Evolutionary conservation across 139 green algal genomes (phyloP), one percentile per base, ranked within the genome.

Genomic region (Limnomonas spitsbergensis): DNA sequence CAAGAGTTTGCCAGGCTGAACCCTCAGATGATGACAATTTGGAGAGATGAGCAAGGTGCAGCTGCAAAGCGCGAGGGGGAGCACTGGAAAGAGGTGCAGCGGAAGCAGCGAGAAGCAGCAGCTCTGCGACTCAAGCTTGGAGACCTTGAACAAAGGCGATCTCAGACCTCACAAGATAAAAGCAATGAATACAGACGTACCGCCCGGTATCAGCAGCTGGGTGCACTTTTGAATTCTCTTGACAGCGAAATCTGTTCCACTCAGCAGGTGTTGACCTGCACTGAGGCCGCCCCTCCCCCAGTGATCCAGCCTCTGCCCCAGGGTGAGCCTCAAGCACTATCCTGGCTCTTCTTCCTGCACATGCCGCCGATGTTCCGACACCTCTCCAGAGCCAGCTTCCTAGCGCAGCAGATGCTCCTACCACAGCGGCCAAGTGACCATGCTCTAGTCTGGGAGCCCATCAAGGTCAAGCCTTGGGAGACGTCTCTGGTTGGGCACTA

Each of bases 81-180:
- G 0, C 85, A 88, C 77, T 91, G 85, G 84, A 1, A 39, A 3
- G 61, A 86, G 74, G 84, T 89, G 14, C 36, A 73, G 52, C n/a
- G 40, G 0, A 82, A 88, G 81, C 73, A 91, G 81, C 4, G 26
- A n/a, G 2, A 37, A 20, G 72, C 35, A 53, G 34, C 67, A 3
- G 14, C 40, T 4, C 67, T 74, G 67, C 56, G 56, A 54, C 42
- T 54, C 7, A 54, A 9, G 42, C 42, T 54, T 6, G 7, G 9
- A n/a, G n/a, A n/a, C n/a, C n/a, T n/a, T n/a, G n/a, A n/a, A n/a
- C n/a, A n/a, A n/a, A n/a, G n/a, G n/a, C n/a, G n/a, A n/a, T n/a
- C n/a, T 6, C 7, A 54, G 7, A 6, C 9, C 6, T 27, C 6
- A 4, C 56, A 35, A 9, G 56, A 69, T 4, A 7, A 37, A 14